Evolutionary conservation across 371 early-diverging fungal genomes (phyloP), one percentile per base, ranked within the genome.

Genomic region (Mucor saturninus): DNA sequence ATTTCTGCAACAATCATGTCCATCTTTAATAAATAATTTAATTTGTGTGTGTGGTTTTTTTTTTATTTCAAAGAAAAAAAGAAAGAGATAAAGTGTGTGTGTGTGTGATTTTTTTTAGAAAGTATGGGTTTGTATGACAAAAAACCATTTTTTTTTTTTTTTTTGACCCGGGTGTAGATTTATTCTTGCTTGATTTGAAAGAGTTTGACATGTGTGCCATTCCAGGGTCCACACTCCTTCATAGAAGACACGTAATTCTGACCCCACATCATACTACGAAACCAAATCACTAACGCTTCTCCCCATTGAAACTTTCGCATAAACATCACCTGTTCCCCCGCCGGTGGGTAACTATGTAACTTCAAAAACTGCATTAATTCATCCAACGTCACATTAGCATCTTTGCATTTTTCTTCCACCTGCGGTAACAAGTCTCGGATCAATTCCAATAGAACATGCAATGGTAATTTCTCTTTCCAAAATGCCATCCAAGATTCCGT

Each of bases 391-490:
- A 48, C 48, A 37, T 60, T 59, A 21, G 21, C 7, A 35, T 45
- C 54, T 8, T 26, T 64, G 8, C 77, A 80, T 37, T 76, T 68
- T 4, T 74, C 73, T 68, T 93, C 89, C 13, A 93, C 83, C 38
- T 80, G 83, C 1, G 86, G 90, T 2, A 85, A 81, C 11, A 92
- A 69, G 11, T 82, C 61, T 15, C 86, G 83, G 6, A 89, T 66
- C 21, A 92, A 72, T 9, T 76, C 71, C 13, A 89, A 65, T 6
- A 92, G 62, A 5, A 87, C 81, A n/a, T 72, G 73, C 7, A 95
- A 72, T 6, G 90, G 91, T 30, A 95, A 71, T 30, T 86, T 80
- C 0, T 79, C 64, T 31, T 86, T 81, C 92, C 92, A 93, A 42
- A 77, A 56, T 13, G 51, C 50, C 21, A 74, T 56, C 74, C 70